Conservation (phyloP, 2,329 filamentous ascomycete genomes). For the Aspergillus sp. region DNA sequence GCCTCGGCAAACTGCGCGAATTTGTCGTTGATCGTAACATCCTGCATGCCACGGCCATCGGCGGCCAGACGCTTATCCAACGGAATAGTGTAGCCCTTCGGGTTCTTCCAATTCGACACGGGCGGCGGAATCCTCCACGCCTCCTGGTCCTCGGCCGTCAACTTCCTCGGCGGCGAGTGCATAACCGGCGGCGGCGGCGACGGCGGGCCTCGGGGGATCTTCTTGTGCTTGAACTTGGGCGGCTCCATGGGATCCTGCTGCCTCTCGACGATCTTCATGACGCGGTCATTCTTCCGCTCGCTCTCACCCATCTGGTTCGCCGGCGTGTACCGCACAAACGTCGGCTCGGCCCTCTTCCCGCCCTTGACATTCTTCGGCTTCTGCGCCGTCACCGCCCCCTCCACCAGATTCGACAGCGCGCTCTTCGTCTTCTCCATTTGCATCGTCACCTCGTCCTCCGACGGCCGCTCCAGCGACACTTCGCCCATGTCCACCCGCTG, state of each 20-base stretch:
- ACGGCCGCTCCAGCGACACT: conserved; percentile 75
- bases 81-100: conserved; percentile 93
- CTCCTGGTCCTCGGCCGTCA: conserved; percentile 95
- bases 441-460: conserved; percentile 70
- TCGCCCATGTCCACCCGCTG: conserved; percentile 90
- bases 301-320: conserved; percentile 92
- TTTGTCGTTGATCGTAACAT: conserved; percentile 95
- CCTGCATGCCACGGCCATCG: conserved; percentile 82
- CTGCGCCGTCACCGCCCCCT: conserved; percentile 78
- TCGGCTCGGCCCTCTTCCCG: conserved; percentile 71
- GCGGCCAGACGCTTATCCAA: conserved; percentile 91
- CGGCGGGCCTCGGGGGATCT: conserved; percentile 85
- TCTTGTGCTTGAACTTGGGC: conserved; percentile 98
- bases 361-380: conserved; percentile 92
- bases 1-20: conserved; percentile 95
- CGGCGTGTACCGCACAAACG: conserved; percentile 90
- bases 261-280: conserved; percentile 96
- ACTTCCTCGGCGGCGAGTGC: conserved; percentile 86
- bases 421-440: conserved; percentile 83
- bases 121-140: conserved; percentile 88
- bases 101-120: conserved; percentile 98
- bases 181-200: conserved; percentile 89
- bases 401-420: conserved; percentile 72
- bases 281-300: conserved; percentile 79
- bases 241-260: conserved; percentile 94